Evolutionary conservation across 148 eudicot species (phyloP).

Genomic region (Vaccinium macrocarpon): DNA sequence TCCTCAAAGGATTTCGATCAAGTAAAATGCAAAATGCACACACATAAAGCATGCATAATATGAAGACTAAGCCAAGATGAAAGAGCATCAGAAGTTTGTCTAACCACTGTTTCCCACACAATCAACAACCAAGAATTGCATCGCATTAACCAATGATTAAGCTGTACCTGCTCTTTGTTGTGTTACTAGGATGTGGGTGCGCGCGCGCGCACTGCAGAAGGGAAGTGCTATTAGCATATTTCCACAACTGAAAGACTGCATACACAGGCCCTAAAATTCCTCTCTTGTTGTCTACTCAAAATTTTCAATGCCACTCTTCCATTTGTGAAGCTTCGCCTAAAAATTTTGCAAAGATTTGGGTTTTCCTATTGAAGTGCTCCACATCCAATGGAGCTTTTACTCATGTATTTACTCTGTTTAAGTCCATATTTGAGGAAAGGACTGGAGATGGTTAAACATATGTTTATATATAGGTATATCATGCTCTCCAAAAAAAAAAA

Average conservation of each 20-base stretch:
- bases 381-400: not conserved
- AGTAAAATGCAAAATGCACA: not conserved
- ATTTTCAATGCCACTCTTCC: not conserved
- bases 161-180: not conserved
- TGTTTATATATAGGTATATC: not conserved
- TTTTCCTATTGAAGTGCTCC: not conserved
- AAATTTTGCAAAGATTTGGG: not conserved
- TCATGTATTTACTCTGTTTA: not conserved
- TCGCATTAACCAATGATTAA: not conserved
- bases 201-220: not conserved
- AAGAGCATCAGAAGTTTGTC: conserved; percentile 1
- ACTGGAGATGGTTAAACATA: not conserved
- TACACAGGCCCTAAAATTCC: not conserved
- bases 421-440: not conserved
- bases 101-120: not conserved
- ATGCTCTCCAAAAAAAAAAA: too few relatives aligned
- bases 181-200: not conserved
- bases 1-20: not conserved
- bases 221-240: not conserved
- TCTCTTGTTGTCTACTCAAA: not conserved
- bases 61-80: not conserved
- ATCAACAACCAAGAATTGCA: conserved; percentile 2
- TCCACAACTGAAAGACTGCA: not conserved
- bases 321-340: not conserved
- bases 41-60: not conserved